phyloP scores from a whole-genome alignment of 2,329 filamentous ascomycete genomes.

The Sporothrix inflata region DNA sequence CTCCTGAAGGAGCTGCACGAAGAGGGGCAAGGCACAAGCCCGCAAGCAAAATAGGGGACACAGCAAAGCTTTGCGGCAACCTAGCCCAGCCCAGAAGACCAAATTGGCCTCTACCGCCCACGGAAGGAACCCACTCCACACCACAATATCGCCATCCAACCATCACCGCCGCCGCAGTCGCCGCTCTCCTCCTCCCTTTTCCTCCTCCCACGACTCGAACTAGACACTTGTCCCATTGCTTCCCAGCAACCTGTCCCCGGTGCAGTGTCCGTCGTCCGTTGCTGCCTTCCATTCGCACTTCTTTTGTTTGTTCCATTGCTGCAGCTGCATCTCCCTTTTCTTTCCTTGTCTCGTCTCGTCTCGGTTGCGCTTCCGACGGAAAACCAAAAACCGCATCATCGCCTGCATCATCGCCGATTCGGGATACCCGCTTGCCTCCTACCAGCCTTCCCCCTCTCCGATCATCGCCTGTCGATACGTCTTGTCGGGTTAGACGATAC shows the following conservation, averaged over 20 bases:
- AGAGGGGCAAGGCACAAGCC: constrained; percentile 26
- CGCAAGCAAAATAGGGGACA: neutral
- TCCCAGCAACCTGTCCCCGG: constrained; percentile 13
- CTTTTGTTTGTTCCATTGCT: neutral
- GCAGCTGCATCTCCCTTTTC: constrained; percentile 13
- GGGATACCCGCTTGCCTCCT: neutral
- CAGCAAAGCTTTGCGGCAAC: neutral
- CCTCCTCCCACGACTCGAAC: constrained; percentile 12
- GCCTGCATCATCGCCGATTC: neutral
- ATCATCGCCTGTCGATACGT: neutral
- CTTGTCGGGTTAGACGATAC: neutral
- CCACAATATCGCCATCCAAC: constrained; percentile 28
- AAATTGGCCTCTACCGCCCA: constrained; percentile 31
- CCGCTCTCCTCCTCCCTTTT: constrained; percentile 26
- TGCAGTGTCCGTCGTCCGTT: constrained; percentile 19
- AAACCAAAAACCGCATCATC: neutral
- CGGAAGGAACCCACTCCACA: constrained; percentile 18
- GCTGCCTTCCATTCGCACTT: neutral
- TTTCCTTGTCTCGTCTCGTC: neutral
- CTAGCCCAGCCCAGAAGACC: constrained; percentile 26
- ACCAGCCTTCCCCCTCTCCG: neutral
- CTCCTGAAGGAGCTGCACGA: constrained; percentile 16
- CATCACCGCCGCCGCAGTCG: constrained; percentile 23
- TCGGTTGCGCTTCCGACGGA: neutral
- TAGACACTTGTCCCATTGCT: constrained; percentile 27